A percentile compares a stretch with the other conserved stretches of the same genome.
Conservation (phyloP, 2,329 filamentous ascomycete genomes). For the Monosporascus sp. region DNA sequence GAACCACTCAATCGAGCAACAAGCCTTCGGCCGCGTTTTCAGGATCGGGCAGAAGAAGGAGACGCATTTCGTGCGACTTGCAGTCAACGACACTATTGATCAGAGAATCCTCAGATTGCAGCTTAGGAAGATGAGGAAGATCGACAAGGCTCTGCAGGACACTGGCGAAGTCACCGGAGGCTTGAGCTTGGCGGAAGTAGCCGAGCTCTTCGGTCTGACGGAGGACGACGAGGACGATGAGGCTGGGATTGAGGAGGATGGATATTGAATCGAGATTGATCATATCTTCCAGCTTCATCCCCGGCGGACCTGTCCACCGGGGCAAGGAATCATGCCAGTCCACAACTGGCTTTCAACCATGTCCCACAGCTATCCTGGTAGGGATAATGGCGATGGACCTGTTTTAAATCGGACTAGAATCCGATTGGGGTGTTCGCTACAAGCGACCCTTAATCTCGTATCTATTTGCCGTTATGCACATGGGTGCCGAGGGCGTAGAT, state of each 20-base stretch:
- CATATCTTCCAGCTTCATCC: no score
- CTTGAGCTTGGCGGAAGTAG: not conserved
- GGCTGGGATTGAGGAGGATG: no score
- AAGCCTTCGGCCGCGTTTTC: constrained; percentile 56
- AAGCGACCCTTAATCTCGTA: no score
- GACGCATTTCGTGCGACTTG: constrained; percentile 54
- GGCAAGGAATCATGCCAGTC: no score
- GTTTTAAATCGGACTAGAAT: no score
- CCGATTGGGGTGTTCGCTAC: no score
- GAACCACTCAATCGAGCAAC: constrained; percentile 58
- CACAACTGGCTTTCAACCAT: no score
- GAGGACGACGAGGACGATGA: not conserved
- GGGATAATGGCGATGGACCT: no score
- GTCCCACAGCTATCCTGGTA: no score
- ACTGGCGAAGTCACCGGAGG: not conserved
- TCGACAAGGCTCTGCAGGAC: not conserved
- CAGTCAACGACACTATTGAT: constrained; percentile 28
- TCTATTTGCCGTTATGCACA: no score
- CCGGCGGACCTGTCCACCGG: no score
- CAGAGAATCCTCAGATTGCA: not conserved
- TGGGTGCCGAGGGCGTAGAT: no score
- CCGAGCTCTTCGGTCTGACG: not conserved
- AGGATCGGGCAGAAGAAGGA: constrained; percentile 60
- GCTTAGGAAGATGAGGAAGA: not conserved
- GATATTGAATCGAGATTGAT: not conserved